Percentiles rank a stretch among this genome's conserved stretches.
These are phyloP conservation scores for Gynostemma pentaphyllum DNA, from an alignment of 306 rosid genomes.

Conservation along the genomic window DNA sequence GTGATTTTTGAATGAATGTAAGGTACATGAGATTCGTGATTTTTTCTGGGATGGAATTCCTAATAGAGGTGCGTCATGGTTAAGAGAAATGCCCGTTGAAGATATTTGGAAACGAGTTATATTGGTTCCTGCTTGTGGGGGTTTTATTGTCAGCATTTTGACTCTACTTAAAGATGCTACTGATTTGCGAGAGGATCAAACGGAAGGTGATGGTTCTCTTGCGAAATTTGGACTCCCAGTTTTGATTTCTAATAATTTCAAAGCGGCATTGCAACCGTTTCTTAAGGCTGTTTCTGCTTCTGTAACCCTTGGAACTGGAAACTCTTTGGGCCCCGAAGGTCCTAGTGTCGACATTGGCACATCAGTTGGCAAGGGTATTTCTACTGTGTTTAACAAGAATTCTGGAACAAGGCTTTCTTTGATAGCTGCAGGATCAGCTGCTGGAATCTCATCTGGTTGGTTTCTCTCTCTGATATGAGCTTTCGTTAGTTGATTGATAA, in stretches of 20 bases:
- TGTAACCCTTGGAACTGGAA: constrained; percentile 79
- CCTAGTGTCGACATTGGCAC: constrained; percentile 86
- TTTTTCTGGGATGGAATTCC: constrained; percentile 80
- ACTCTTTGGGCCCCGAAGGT: constrained; percentile 88
- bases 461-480: background rate
- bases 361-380: constrained; percentile 66
- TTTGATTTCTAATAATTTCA: constrained; percentile 23
- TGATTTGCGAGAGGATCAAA: constrained; percentile 11
- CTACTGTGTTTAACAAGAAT: constrained; percentile 31
- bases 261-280: constrained; percentile 47
- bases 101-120: constrained; percentile 57
- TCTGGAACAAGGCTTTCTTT: constrained; percentile 44
- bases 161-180: constrained; percentile 37
- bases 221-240: constrained; percentile 13
- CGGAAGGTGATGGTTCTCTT: constrained; percentile 6
- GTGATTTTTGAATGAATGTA: background rate
- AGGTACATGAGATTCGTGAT: constrained; percentile 80
- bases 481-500: background rate
- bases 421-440: constrained; percentile 90
- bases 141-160: constrained; percentile 39
- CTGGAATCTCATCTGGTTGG: constrained; percentile 78
- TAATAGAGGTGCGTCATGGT: constrained; percentile 67
- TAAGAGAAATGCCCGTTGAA: constrained; percentile 51
- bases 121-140: constrained; percentile 73
- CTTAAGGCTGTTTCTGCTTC: constrained; percentile 65